Percentiles rank a stretch among this genome's conserved stretches.
These are phyloP conservation scores for Colletotrichum cordylinicola DNA, from an alignment of 2,329 filamentous ascomycete species.

Conservation along the genomic window DNA sequence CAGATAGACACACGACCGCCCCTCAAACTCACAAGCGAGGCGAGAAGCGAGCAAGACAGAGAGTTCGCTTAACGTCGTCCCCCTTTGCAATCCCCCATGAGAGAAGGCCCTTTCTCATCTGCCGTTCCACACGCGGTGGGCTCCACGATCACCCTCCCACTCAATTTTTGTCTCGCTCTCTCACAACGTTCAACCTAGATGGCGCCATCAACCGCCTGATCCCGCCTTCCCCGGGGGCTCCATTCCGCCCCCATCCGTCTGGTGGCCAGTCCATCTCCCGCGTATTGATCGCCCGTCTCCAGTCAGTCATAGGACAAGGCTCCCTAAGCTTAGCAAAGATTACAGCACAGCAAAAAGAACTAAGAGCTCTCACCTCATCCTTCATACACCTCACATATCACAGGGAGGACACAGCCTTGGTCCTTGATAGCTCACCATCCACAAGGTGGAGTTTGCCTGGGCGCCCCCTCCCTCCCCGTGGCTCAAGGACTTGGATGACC, in stretches of 20 bases:
- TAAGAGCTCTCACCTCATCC: neutral
- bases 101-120: neutral
- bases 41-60: neutral
- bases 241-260: neutral
- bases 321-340: neutral
- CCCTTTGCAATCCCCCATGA: neutral
- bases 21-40: neutral
- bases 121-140: neutral
- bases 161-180: neutral
- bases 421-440: neutral
- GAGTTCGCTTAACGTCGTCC: neutral
- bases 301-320: neutral
- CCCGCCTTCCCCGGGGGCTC: neutral
- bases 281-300: neutral
- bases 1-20: neutral
- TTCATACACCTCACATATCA: neutral
- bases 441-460: neutral
- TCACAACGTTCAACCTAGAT: neutral
- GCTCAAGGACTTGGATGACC: neutral
- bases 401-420: neutral
- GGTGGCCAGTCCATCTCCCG: neutral
- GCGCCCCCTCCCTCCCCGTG: neutral
- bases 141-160: neutral
- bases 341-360: neutral
- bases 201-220: conserved; percentile 8